These are phyloP conservation scores for Brassica napus DNA, from an alignment of 345 rosid species.

Conservation along the genomic window DNA sequence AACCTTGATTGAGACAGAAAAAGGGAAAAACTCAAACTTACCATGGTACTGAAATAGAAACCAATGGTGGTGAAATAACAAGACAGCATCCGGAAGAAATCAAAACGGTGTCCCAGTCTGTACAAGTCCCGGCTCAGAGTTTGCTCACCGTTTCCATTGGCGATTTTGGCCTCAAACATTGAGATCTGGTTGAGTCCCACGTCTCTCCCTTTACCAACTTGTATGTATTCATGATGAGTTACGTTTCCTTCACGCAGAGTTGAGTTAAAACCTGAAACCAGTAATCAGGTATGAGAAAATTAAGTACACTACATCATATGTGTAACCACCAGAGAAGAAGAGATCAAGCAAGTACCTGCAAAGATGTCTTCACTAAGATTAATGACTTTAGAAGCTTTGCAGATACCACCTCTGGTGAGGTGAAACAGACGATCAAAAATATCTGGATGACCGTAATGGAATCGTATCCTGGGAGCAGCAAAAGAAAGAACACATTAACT, in stretches of 20 bases:
- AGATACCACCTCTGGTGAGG: slow-evolving; percentile 86
- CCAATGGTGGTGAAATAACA: slow-evolving; percentile 87
- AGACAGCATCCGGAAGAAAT: slow-evolving; percentile 89
- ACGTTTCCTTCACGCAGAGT: slow-evolving; percentile 84
- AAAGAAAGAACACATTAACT: slow-evolving; percentile 20
- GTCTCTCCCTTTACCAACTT: slow-evolving; percentile 94
- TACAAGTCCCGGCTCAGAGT: slow-evolving; percentile 82
- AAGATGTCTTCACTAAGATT: slow-evolving; percentile 91
- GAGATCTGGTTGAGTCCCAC: slow-evolving; percentile 96
- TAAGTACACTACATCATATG: background rate
- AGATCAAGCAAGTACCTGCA: slow-evolving; percentile 46
- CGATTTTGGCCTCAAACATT: slow-evolving; percentile 91
- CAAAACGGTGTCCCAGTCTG: slow-evolving; percentile 86
- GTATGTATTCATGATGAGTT: slow-evolving; percentile 93
- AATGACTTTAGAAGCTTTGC: slow-evolving; percentile 88
- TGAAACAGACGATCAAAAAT: slow-evolving; percentile 87
- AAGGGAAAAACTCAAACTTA: slow-evolving; percentile 17
- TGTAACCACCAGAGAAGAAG: background rate
- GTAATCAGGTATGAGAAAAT: slow-evolving; percentile 15
- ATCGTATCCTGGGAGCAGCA: slow-evolving; percentile 63
- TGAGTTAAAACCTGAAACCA: slow-evolving; percentile 74
- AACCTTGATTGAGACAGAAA: no score
- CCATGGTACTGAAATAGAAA: slow-evolving; percentile 87
- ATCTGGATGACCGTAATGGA: slow-evolving; percentile 97
- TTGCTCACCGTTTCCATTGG: slow-evolving; percentile 90